These are phyloP conservation scores for Scedosporium boydii DNA, from an alignment of 2,329 filamentous ascomycete species.

Conservation along the genomic window DNA sequence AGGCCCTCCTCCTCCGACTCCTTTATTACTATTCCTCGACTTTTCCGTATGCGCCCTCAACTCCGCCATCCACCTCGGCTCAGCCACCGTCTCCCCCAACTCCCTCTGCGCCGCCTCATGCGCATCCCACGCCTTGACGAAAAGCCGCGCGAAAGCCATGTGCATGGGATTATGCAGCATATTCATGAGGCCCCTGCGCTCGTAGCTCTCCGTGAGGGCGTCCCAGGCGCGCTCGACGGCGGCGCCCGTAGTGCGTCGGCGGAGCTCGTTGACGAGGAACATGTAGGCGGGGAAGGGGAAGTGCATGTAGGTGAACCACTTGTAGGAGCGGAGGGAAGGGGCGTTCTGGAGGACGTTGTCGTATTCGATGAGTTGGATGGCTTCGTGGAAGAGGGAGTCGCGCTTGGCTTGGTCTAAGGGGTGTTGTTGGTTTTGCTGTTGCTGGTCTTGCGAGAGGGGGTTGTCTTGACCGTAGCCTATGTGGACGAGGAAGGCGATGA, in stretches of 20 bases:
- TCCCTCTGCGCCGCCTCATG: slow-evolving; percentile 37
- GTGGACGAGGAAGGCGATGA: slow-evolving; percentile 43
- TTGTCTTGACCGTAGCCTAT: slow-evolving; percentile 24
- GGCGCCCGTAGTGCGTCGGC: slow-evolving; percentile 39
- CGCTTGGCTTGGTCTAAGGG: slow-evolving; percentile 36
- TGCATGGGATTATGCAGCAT: slow-evolving; percentile 47
- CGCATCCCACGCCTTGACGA: slow-evolving; percentile 55
- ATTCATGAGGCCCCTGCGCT: slow-evolving; percentile 37
- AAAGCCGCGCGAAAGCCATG: slow-evolving; percentile 44
- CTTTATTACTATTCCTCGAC: slow-evolving; percentile 13
- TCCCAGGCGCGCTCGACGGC: slow-evolving; percentile 50
- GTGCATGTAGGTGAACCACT: slow-evolving; percentile 50
- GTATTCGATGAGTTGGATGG: slow-evolving; percentile 49
- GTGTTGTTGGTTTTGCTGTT: slow-evolving; percentile 10
- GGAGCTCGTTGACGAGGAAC: slow-evolving; percentile 47
- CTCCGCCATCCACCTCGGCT: slow-evolving; percentile 36
- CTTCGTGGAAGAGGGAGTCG: slow-evolving; percentile 42
- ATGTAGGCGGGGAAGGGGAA: slow-evolving; percentile 54
- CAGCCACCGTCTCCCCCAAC: slow-evolving; percentile 30
- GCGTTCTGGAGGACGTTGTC: slow-evolving; percentile 46
- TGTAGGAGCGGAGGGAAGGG: slow-evolving; percentile 40
- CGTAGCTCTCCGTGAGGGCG: slow-evolving; percentile 45
- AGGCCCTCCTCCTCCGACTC: slow-evolving; percentile 30
- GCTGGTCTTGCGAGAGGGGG: not conserved
- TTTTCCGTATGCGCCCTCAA: slow-evolving; percentile 35